Evolutionary conservation across 345 rosid genomes (phyloP).

Genomic region (Gossypium herbaceum): DNA sequence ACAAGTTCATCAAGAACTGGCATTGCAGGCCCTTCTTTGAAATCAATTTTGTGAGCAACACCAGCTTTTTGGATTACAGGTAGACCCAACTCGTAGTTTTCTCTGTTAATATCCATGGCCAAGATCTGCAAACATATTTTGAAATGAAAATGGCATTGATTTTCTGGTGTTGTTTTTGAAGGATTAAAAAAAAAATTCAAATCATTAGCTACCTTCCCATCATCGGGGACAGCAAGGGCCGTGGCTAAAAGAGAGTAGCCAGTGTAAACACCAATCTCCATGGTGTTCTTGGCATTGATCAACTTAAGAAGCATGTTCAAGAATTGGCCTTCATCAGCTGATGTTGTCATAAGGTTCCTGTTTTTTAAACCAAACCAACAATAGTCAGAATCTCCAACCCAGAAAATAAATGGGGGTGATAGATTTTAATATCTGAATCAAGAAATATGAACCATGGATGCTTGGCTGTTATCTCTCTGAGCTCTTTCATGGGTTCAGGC

Average conservation of each 20-base stretch:
- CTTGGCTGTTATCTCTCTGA: slow-evolving; percentile 86
- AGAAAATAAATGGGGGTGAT: background rate
- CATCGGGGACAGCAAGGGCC: slow-evolving; percentile 94
- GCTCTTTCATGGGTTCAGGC: slow-evolving; percentile 94
- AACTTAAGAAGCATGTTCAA: slow-evolving; percentile 87
- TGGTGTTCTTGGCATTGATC: slow-evolving; percentile 97
- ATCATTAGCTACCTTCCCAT: slow-evolving; percentile 55
- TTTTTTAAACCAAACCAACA: background rate
- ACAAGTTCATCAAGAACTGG: slow-evolving; percentile 82
- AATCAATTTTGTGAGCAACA: slow-evolving; percentile 88
- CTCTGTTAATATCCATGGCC: slow-evolving; percentile 91
- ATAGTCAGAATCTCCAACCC: background rate
- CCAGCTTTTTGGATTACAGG: slow-evolving; percentile 92
- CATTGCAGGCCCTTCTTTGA: slow-evolving; percentile 96
- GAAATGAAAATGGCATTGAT: too few relatives aligned
- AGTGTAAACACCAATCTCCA: slow-evolving; percentile 99
- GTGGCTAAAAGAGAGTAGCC: slow-evolving; percentile 97
- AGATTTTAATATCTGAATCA: background rate
- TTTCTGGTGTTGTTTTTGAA: background rate
- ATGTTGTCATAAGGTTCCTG: slow-evolving; percentile 98
- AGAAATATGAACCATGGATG: slow-evolving; percentile 71
- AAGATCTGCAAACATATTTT: slow-evolving; percentile 48
- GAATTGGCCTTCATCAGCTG: slow-evolving; percentile 97
- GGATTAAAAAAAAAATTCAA: background rate
- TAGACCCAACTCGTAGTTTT: slow-evolving; percentile 86